Base-by-base conservation (phyloP, 2,329 filamentous ascomycete genomes). In the Mycocentrospora acerina region DNA sequence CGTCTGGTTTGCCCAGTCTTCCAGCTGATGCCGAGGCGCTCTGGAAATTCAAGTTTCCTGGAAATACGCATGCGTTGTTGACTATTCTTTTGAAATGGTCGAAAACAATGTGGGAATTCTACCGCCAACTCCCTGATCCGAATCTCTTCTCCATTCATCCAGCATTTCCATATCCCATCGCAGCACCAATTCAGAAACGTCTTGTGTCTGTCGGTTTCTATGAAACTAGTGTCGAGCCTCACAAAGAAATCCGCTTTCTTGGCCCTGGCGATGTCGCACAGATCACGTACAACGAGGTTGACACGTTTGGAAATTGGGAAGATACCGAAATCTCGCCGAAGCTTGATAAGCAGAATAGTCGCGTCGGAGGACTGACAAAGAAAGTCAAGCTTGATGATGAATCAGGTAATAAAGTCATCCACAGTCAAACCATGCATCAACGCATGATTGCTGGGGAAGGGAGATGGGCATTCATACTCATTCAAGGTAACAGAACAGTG, bases 131-230 rank as follows among this genome's bases (percentile, higher is more conserved):
- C n/a, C 42, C 40, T 1, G 32, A 49, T 15, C 34, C 38, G 1
- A 30, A 44, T 19, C 22, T 43, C 14, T 48, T 60, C 24, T 29
- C 45, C 2, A 24, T 41, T 13, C 48, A 59, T 27, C 28, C 45
- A 10, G 40, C 44, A 1, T 59, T 59, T n/a, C 45, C 53, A 7
- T 48, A 41, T 17, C 26, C 31, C 4, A 17, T 55, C 28, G 30
- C 32, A 1, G 35, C 35, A 7, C 56, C 58, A 4, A 18, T 41
- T 10, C 40, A 40, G 10, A 27, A 44, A 13, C 31, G 37, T 6
- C 39, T 59, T 4, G 10, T 57, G n/a, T 50, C 50, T 0, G 33
- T 53, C 11, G 37, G 40, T 17, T 57, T 60, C 32, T 60, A 52
- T 32, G 51, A 59, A 16, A 56, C 48, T 3, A 42, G 38, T 11